Conservation (phyloP, 2,329 filamentous ascomycete species). For the Coniochaeta sp. region DNA sequence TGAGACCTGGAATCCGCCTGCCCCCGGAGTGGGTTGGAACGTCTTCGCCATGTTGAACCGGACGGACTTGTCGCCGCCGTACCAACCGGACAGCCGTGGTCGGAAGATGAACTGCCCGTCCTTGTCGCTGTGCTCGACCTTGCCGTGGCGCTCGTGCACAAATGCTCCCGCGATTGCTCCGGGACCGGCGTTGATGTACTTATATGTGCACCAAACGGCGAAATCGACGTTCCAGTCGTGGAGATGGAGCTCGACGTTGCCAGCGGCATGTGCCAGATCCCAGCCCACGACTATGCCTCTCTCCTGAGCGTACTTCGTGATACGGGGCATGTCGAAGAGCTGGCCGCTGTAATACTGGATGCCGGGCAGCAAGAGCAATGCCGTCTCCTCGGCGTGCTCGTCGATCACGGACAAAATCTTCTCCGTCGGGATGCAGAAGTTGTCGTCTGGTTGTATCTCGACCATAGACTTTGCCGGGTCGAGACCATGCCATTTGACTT, state of each 20-base stretch:
- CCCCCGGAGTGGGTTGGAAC: constrained; percentile 72
- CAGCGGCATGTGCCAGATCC: constrained; percentile 82
- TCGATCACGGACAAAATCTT: constrained; percentile 69
- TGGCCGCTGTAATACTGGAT: constrained; percentile 93
- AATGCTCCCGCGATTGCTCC: constrained; percentile 76
- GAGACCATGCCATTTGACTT: constrained; percentile 64
- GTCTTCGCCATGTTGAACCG: constrained; percentile 79
- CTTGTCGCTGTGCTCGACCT: constrained; percentile 40
- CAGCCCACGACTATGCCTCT: constrained; percentile 71
- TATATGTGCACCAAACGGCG: constrained; percentile 90
- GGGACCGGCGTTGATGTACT: constrained; percentile 84
- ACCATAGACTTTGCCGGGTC: constrained; percentile 64
- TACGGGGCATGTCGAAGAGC: constrained; percentile 72
- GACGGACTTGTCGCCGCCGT: constrained; percentile 69
- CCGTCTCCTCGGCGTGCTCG: constrained; percentile 63
- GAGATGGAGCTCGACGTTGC: constrained; percentile 71
- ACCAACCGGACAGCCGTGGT: constrained; percentile 75
- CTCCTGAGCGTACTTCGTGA: constrained; percentile 69
- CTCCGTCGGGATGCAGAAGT: constrained; percentile 58
- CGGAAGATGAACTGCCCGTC: constrained; percentile 41
- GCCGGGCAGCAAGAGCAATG: constrained; percentile 73
- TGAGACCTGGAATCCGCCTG: constrained; percentile 73
- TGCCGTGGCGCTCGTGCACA: constrained; percentile 68
- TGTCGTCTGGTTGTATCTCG: constrained; percentile 59
- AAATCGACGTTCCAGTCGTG: constrained; percentile 92